Percentiles rank a stretch among this genome's conserved stretches.
phyloP scores from a whole-genome alignment of 106 monocot genomes.

The Amphibolis antarctica region DNA sequence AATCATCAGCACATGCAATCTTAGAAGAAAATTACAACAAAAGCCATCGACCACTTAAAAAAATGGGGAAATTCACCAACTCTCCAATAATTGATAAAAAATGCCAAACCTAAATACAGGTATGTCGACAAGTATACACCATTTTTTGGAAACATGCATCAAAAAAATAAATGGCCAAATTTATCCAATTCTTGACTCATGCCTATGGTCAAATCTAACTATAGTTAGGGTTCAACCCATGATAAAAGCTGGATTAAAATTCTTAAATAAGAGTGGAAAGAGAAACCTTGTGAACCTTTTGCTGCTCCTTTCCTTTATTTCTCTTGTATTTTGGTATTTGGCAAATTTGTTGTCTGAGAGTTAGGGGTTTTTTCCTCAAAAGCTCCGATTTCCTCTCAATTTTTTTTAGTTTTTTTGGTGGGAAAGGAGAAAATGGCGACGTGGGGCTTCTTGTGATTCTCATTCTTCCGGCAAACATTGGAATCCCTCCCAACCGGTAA shows the following conservation, averaged over 20 bases:
- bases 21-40: not conserved
- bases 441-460: not conserved
- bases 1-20: not conserved
- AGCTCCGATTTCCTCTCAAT: too few relatives aligned
- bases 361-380: not conserved
- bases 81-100: not conserved
- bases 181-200: conserved; percentile 1
- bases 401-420: not conserved
- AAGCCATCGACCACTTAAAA: too few relatives aligned
- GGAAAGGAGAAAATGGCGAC: not conserved
- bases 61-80: too few relatives aligned
- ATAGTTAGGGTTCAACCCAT: conserved; percentile 6
- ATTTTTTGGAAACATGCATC: not conserved
- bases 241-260: conserved; percentile 10
- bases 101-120: not conserved
- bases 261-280: conserved; percentile 1
- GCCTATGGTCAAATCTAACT: conserved; percentile 8
- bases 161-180: not conserved
- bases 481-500: not conserved
- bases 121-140: not conserved
- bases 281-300: not conserved
- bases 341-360: conserved; percentile 1
- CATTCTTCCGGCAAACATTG: conserved; percentile 1
- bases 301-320: conserved; percentile 1
- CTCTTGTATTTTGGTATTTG: conserved; percentile 10